phyloP scores from a whole-genome alignment of 208 protist species.

The Leishmania gerbilli region DNA sequence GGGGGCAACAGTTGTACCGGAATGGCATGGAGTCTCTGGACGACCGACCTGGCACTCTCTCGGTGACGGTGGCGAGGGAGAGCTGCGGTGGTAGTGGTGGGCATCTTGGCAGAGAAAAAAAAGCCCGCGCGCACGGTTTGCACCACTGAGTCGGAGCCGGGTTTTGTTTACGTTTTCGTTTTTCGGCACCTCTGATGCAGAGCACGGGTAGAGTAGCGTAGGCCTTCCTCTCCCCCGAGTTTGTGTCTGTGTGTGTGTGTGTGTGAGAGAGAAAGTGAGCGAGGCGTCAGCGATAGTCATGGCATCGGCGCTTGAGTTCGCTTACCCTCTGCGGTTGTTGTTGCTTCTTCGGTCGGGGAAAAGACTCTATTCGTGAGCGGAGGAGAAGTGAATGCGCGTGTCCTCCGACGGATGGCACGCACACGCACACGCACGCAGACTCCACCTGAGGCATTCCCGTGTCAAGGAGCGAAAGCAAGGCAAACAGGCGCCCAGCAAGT shows the following conservation, averaged over 20 bases:
- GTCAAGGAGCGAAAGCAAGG: not conserved
- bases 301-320: not conserved
- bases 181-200: not conserved
- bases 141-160: not conserved
- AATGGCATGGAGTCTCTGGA: slow-evolving; percentile 53
- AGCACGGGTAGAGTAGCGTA: not conserved
- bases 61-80: slow-evolving; percentile 15
- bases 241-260: not conserved
- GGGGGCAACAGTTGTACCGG: slow-evolving; percentile 49
- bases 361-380: not conserved
- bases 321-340: not conserved
- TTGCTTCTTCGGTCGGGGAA: not conserved
- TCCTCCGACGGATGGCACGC: not conserved
- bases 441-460: not conserved
- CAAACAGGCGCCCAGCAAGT: not conserved
- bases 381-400: not conserved
- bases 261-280: not conserved
- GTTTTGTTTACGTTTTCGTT: not conserved
- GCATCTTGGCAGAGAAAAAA: not conserved
- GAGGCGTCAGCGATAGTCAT: not conserved
- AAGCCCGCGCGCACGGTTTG: not conserved
- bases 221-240: not conserved
- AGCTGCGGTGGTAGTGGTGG: not conserved
- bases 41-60: slow-evolving; percentile 46
- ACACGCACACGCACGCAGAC: not conserved